phyloP scores from a whole-genome alignment of 768 basidiomycete species.

The Chalciporus piperatus region DNA sequence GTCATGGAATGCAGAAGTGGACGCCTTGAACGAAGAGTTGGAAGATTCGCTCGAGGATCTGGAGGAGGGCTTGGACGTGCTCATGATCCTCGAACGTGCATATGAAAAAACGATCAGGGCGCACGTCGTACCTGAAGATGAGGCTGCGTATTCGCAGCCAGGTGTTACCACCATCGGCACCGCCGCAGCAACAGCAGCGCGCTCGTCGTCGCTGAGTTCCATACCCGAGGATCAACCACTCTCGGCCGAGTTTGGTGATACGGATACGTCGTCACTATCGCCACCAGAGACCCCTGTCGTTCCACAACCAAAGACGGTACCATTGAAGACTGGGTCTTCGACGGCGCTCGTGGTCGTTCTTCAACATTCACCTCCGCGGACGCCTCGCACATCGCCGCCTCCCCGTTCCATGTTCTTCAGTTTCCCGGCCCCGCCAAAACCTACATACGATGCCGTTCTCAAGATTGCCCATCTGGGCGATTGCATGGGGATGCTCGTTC shows the following conservation, averaged over 20 bases:
- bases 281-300: slow-evolving; percentile 17
- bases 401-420: slow-evolving; percentile 19
- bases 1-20: slow-evolving; percentile 33
- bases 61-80: slow-evolving; percentile 65
- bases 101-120: slow-evolving; percentile 64
- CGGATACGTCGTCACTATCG: background rate
- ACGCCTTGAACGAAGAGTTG: slow-evolving; percentile 43
- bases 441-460: slow-evolving; percentile 56
- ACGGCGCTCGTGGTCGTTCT: slow-evolving; percentile 68
- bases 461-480: slow-evolving; percentile 85
- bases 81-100: slow-evolving; percentile 66
- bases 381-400: slow-evolving; percentile 14
- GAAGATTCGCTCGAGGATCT: slow-evolving; percentile 56
- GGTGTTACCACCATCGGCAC: background rate
- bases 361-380: slow-evolving; percentile 37
- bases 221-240: slow-evolving; percentile 23
- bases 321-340: slow-evolving; percentile 59
- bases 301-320: slow-evolving; percentile 27
- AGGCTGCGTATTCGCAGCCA: background rate
- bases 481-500: slow-evolving; percentile 83
- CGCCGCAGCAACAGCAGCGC: background rate
- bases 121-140: slow-evolving; percentile 44
- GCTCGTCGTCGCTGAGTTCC: slow-evolving; percentile 13
- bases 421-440: slow-evolving; percentile 28
- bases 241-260: background rate